Conservation (phyloP, 2,329 filamentous ascomycete species). For the Neurospora sp. region DNA sequence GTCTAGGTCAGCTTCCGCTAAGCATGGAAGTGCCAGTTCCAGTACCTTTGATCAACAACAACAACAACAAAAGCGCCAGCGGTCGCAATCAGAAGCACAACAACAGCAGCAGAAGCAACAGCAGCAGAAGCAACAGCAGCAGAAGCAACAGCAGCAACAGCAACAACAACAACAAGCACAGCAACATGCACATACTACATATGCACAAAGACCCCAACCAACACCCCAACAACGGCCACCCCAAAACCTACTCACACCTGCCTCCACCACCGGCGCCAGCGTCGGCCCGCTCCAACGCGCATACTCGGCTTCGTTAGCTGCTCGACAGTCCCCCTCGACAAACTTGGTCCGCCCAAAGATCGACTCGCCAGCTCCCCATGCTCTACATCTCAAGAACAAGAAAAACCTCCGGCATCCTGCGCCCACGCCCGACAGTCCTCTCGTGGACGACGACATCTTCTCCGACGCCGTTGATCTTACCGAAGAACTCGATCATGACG, state of each 20-base stretch:
- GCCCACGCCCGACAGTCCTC: conserved; percentile 4
- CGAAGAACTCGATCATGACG: conserved; percentile 9
- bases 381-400: background rate
- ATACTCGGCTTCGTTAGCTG: conserved; percentile 25
- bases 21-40: background rate
- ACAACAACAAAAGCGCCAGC: background rate
- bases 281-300: conserved; percentile 23
- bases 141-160: conserved; percentile 23
- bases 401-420: conserved; percentile 1
- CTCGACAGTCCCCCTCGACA: conserved; percentile 11
- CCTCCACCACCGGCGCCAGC: conserved; percentile 22
- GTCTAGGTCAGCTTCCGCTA: background rate
- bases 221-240: conserved; percentile 27
- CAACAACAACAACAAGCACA: conserved; percentile 29
- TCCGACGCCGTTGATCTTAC: conserved; percentile 15
- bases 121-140: conserved; percentile 11
- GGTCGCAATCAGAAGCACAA: background rate
- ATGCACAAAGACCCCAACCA: conserved; percentile 28
- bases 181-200: conserved; percentile 12
- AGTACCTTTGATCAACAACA: background rate
- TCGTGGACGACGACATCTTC: conserved; percentile 15
- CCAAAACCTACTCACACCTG: conserved; percentile 33
- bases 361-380: conserved; percentile 6
- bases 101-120: background rate
- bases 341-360: conserved; percentile 9